Conservation (phyloP, 306 rosid genomes). For the Psophocarpus tetragonolobus region DNA sequence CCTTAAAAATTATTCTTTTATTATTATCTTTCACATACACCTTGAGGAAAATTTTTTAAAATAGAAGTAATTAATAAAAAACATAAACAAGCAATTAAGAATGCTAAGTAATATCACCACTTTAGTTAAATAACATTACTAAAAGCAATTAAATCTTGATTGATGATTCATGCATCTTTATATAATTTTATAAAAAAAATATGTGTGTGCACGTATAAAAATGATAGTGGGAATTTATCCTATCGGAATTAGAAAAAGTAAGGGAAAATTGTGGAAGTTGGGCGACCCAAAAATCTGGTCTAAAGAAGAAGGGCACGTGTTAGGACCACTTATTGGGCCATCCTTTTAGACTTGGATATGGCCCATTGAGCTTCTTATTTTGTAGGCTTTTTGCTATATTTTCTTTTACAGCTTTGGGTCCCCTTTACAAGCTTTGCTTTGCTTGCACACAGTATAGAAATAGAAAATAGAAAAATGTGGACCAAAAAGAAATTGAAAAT, state of each 20-base stretch:
- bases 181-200: neutral
- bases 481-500: neutral
- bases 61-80: neutral
- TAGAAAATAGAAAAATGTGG: neutral
- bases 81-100: neutral
- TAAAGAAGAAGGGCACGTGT: neutral
- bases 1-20: neutral
- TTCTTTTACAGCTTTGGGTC: neutral
- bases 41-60: neutral
- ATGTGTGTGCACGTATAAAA: too few species aligned
- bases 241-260: neutral
- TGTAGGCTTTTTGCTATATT: neutral
- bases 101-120: neutral
- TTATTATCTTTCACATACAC: neutral
- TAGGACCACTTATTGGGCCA: neutral
- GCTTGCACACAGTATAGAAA: neutral
- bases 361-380: neutral
- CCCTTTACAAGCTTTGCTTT: neutral
- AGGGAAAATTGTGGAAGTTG: neutral
- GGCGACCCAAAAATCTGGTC: neutral
- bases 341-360: neutral
- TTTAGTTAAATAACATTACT: neutral
- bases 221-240: slow-evolving; percentile 22
- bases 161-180: slow-evolving; percentile 2
- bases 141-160: neutral